A percentile compares a stretch with the other conserved stretches of the same genome.
Evolutionary conservation across 2,329 filamentous ascomycete species (phyloP).

Genomic region (Sporothrix pseudoabietina): DNA sequence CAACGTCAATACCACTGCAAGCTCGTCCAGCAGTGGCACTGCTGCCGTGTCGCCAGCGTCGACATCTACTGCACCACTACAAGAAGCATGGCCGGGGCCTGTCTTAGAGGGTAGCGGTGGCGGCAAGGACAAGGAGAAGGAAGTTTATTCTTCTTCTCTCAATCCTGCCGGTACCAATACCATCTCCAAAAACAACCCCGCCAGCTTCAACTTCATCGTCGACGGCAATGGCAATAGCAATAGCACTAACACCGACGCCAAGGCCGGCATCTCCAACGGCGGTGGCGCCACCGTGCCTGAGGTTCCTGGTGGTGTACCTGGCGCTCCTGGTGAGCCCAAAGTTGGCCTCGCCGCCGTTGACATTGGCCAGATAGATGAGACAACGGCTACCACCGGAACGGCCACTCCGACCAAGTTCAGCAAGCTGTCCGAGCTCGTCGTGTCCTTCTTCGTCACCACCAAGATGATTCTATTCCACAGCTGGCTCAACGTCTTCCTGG

Average conservation of each 20-base stretch:
- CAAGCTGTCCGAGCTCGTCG: conserved; percentile 38
- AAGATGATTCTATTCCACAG: conserved; percentile 68
- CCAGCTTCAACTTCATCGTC: not conserved
- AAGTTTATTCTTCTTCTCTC: conserved; percentile 27
- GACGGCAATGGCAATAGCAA: not conserved
- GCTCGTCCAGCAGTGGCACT: conserved; percentile 23
- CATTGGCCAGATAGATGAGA: conserved; percentile 13
- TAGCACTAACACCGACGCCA: not conserved
- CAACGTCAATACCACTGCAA: conserved; percentile 11
- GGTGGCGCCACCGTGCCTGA: not conserved
- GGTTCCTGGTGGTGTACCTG: not conserved
- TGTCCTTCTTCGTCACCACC: conserved; percentile 52
- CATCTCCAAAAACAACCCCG: not conserved
- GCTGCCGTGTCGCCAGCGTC: conserved; percentile 28
- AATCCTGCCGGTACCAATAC: not conserved
- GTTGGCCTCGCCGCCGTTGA: conserved; percentile 6
- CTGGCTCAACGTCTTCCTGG: conserved; percentile 74
- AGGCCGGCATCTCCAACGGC: conserved; percentile 3
- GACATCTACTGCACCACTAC: conserved; percentile 50
- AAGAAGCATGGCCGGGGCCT: conserved; percentile 60
- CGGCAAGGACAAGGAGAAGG: conserved; percentile 39
- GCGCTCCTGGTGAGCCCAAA: not conserved
- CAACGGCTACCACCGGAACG: conserved; percentile 8
- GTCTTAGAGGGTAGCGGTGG: conserved; percentile 47
- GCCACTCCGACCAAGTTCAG: conserved; percentile 21